These are phyloP conservation scores for Sarocladium strictum DNA, from an alignment of 2,329 filamentous ascomycete genomes.

Conservation along the genomic window DNA sequence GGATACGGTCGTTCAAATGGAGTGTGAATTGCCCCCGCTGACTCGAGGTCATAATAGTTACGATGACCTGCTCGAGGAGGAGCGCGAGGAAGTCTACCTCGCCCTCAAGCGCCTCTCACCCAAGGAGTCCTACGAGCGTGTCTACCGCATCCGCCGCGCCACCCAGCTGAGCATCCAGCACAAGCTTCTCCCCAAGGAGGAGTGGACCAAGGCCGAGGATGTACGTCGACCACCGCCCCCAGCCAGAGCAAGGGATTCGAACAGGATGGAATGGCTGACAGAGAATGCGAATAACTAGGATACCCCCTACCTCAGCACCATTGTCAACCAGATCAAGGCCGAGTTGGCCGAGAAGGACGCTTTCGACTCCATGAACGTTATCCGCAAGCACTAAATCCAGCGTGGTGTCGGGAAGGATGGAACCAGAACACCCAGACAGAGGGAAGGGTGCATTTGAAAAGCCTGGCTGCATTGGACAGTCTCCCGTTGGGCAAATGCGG, in stretches of 20 bases:
- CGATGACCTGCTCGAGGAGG: conserved; percentile 93
- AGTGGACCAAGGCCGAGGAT: conserved; percentile 54
- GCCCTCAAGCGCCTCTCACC: conserved; percentile 86
- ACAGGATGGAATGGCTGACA: conserved; percentile 11
- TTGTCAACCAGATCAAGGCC: conserved; percentile 46
- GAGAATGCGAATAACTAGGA: conserved; percentile 33
- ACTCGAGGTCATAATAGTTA: conserved; percentile 48
- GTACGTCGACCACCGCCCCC: conserved; percentile 26
- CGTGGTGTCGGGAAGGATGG: too few species aligned
- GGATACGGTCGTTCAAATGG: too few species aligned
- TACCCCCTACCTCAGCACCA: conserved; percentile 45
- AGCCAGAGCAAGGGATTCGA: conserved; percentile 3
- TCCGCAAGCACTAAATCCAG: conserved; percentile 41
- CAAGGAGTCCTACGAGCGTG: conserved; percentile 91
- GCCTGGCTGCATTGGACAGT: neutral
- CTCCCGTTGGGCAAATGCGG: neutral
- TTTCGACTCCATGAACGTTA: conserved; percentile 43
- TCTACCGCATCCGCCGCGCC: conserved; percentile 94
- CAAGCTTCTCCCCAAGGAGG: conserved; percentile 56
- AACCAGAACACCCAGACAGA: too few species aligned
- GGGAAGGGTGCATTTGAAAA: neutral
- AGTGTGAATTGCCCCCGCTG: neutral
- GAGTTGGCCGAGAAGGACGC: conserved; percentile 45
- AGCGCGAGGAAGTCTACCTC: conserved; percentile 77
- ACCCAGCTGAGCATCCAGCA: conserved; percentile 68